These are phyloP conservation scores for Hypoxylon lienhwacheense DNA, from an alignment of 495 filamentous ascomycete genomes.

Conservation along the genomic window DNA sequence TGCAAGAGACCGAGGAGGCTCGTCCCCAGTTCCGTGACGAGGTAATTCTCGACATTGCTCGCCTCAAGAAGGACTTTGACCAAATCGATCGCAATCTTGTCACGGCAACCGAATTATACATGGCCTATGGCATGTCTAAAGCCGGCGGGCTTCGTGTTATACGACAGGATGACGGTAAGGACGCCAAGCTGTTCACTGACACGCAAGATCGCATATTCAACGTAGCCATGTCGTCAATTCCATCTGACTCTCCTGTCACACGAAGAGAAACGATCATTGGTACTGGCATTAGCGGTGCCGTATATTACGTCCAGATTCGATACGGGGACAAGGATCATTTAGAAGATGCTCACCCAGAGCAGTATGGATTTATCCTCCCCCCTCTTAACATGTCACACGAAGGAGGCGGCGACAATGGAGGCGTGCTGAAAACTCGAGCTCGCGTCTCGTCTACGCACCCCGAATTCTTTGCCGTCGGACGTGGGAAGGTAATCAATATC, in stretches of 20 bases:
- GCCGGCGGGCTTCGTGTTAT: slow-evolving; percentile 89
- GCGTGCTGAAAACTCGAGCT: slow-evolving; percentile 92
- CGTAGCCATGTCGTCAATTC: slow-evolving; percentile 73
- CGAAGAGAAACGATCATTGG: slow-evolving; percentile 78
- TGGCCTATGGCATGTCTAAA: slow-evolving; percentile 90
- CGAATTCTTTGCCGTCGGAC: slow-evolving; percentile 90
- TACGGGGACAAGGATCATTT: slow-evolving; percentile 72
- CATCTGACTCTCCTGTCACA: slow-evolving; percentile 48
- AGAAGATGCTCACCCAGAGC: slow-evolving; percentile 69
- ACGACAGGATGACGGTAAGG: slow-evolving; percentile 86
- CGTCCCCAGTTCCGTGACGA: slow-evolving; percentile 66
- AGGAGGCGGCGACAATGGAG: slow-evolving; percentile 80
- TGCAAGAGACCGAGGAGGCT: slow-evolving; percentile 50
- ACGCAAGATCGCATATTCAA: slow-evolving; percentile 91
- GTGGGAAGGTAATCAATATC: slow-evolving; percentile 93
- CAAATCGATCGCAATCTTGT: slow-evolving; percentile 92
- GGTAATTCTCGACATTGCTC: slow-evolving; percentile 81
- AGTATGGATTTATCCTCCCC: slow-evolving; percentile 78
- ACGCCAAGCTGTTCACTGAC: slow-evolving; percentile 84
- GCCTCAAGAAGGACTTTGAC: slow-evolving; percentile 95
- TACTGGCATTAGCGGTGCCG: slow-evolving; percentile 88
- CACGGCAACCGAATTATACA: slow-evolving; percentile 85
- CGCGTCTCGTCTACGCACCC: slow-evolving; percentile 84
- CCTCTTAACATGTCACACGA: slow-evolving; percentile 69
- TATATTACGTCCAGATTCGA: slow-evolving; percentile 84